Evolutionary conservation across 169 alveolate genomes (phyloP).

Genomic region (Plasmodium coatneyi): DNA sequence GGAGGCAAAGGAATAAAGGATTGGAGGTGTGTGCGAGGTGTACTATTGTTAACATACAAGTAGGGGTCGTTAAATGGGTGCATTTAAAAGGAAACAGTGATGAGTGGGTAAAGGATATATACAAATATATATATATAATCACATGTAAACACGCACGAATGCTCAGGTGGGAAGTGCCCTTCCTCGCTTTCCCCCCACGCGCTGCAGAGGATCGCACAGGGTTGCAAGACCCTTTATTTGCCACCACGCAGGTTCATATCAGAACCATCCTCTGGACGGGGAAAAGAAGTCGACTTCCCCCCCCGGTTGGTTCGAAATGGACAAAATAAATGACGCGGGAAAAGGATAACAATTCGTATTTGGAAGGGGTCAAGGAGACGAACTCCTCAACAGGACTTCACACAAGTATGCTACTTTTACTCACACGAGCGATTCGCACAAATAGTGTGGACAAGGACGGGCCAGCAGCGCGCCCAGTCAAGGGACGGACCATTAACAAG

Average conservation of each 20-base stretch:
- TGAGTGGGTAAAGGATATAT: not conserved
- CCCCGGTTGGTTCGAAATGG: not conserved
- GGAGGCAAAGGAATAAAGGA: not conserved
- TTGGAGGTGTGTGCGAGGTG: not conserved
- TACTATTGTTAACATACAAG: not conserved
- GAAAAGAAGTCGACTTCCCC: not conserved
- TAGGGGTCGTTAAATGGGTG: not conserved
- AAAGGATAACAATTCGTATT: not conserved
- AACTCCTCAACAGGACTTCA: not conserved
- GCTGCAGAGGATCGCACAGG: not conserved
- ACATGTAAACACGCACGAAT: not conserved
- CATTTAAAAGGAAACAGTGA: not conserved
- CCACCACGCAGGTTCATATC: not conserved
- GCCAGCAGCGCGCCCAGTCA: not conserved
- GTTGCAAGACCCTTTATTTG: not conserved
- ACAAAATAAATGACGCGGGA: not conserved
- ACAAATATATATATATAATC: not conserved
- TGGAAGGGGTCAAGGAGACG: not conserved
- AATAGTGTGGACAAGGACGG: not conserved
- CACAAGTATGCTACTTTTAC: not conserved
- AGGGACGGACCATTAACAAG: not conserved
- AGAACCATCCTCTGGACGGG: not conserved
- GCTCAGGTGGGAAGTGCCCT: not conserved
- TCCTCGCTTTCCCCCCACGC: not conserved
- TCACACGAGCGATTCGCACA: not conserved